Base-by-base conservation (phyloP, 1,284 basidiomycete genomes). In the Hemileia vastatrix region DNA sequence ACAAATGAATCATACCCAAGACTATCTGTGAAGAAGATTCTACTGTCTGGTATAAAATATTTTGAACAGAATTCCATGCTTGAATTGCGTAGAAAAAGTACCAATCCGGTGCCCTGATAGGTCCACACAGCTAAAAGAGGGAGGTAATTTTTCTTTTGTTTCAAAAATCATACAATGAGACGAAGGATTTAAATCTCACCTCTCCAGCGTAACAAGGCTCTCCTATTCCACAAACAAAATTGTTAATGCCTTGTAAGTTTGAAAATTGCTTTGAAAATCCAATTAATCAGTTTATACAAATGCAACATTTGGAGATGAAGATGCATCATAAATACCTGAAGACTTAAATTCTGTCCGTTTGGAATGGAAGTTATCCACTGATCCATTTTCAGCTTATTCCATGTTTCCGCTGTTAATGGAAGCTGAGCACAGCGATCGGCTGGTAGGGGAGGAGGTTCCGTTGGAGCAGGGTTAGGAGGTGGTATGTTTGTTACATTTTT, bases 201-300 rank as follows among this genome's bases (percentile, higher is more conserved):
- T 61, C 51, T 47, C 51, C 49, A 23, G 51, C 58, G 48, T 61
- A 27, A 49, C 58, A 61, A 21, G 23, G 19, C 24, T 61, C 58
- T 21, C 51, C 51, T 31, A 61, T 61, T 15, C 58, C 58, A 48
- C 58, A 61, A 11, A 61, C 51, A 51, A 51, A 61, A 13, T 61
- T 61, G 18, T 61, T 32, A 32, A 61, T 45, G 24, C 58, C 36
- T 6, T 21, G 40, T 13, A 44, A 54, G 15, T 44, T 32, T 13
- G 58, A 21, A 27, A 53, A 61, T 32, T 61, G 51, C 58, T 61
- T 15, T 4, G 21, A 48, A 23, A 2, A 33, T 19, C 18, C 6
- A 18, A 57, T 56, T 44, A n/a, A n/a, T n/a, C n/a, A n/a, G n/a
- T n/a, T n/a, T n/a, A n/a, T n/a, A n/a, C n/a, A n/a, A n/a, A n/a